phyloP scores from a whole-genome alignment of 1,139 yeast species.

The Geotrichum candidum region DNA sequence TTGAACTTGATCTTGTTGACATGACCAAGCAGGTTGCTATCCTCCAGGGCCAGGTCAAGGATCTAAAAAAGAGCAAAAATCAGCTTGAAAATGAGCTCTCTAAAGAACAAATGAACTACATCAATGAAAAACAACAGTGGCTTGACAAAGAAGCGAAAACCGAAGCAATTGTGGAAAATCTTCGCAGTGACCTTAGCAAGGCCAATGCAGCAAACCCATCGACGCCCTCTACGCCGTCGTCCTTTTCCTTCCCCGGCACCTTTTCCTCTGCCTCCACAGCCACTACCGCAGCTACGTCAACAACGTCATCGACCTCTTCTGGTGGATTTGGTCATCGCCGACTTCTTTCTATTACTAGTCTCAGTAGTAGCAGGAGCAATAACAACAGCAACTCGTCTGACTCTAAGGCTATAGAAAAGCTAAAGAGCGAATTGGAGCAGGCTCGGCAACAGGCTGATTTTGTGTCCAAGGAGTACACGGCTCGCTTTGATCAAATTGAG shows the following conservation, averaged over 20 bases:
- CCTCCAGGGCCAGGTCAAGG: slow-evolving; percentile 25
- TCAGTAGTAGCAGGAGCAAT: not conserved
- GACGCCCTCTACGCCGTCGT: not conserved
- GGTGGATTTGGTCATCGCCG: slow-evolving; percentile 6
- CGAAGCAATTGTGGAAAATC: slow-evolving; percentile 23
- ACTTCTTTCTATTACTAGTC: slow-evolving; percentile 11
- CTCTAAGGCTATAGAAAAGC: slow-evolving; percentile 19
- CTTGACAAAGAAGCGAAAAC: slow-evolving; percentile 30
- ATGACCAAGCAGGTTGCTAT: slow-evolving; percentile 24
- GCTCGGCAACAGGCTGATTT: slow-evolving; percentile 31
- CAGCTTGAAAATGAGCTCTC: slow-evolving; percentile 25
- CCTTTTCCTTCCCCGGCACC: not conserved
- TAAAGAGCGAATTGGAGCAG: slow-evolving; percentile 25
- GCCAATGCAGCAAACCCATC: not conserved
- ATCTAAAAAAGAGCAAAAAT: slow-evolving; percentile 23
- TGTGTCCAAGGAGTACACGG: slow-evolving; percentile 30
- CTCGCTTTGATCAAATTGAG: slow-evolving; percentile 28
- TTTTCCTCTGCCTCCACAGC: not conserved
- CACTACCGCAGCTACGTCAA: not conserved
- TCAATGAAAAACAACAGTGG: slow-evolving; percentile 34
- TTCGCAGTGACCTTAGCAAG: slow-evolving; percentile 15
- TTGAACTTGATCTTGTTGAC: slow-evolving; percentile 31
- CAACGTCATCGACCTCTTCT: not conserved
- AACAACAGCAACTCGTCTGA: not conserved
- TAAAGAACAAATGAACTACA: slow-evolving; percentile 29